A percentile compares a stretch with the other conserved stretches of the same genome.
phyloP scores from a whole-genome alignment of 768 basidiomycete genomes.

The Mycena polygramma region DNA sequence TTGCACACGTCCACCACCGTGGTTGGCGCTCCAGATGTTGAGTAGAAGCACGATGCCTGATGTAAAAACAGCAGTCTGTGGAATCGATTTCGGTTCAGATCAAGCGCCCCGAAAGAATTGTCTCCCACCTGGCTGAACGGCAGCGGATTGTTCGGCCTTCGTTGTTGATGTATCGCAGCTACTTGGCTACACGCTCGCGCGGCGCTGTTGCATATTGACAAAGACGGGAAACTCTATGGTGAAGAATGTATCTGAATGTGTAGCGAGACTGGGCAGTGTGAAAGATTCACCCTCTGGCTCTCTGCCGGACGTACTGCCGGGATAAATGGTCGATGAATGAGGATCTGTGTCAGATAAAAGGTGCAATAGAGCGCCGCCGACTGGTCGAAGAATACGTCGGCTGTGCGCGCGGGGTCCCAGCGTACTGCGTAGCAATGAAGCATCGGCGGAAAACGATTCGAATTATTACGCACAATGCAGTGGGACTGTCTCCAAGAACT shows the following conservation, averaged over 20 bases:
- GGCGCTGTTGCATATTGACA: conserved; percentile 76
- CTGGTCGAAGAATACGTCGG: conserved; percentile 50
- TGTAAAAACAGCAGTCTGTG: conserved; percentile 33
- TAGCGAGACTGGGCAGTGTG: too few species aligned
- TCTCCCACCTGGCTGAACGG: conserved; percentile 22
- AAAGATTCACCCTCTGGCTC: conserved; percentile 41
- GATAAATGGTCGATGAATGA: conserved; percentile 75
- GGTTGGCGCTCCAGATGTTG: conserved; percentile 26
- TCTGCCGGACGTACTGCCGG: conserved; percentile 59
- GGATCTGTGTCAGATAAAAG: conserved; percentile 66
- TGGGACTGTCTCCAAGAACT: conserved; percentile 65
- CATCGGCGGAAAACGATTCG: background rate
- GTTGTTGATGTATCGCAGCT: conserved; percentile 57
- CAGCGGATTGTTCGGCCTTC: conserved; percentile 35
- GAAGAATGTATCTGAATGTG: too few species aligned
- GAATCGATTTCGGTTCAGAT: background rate
- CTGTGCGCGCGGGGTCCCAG: conserved; percentile 58
- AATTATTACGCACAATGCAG: conserved; percentile 51
- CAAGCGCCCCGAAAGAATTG: background rate
- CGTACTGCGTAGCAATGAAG: conserved; percentile 48
- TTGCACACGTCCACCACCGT: background rate
- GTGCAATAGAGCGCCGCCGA: conserved; percentile 54
- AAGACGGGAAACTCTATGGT: conserved; percentile 60
- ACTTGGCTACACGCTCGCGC: conserved; percentile 72
- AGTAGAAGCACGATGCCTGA: conserved; percentile 31